Conservation (phyloP, 163 green algal genomes). For the Chlamydomonas reinhardtii region DNA sequence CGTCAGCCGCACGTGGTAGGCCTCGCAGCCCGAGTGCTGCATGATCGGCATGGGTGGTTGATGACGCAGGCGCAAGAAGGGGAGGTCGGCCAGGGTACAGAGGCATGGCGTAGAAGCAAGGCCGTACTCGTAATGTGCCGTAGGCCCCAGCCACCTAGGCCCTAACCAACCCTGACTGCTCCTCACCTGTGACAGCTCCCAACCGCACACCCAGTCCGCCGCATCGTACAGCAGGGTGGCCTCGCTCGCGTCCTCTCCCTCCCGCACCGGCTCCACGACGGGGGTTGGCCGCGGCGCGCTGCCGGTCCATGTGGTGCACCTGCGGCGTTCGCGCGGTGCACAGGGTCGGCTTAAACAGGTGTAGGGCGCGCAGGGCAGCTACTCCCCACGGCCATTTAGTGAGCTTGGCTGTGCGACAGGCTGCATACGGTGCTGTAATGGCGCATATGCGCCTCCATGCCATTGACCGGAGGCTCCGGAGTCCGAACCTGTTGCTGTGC, state of each 20-base stretch:
- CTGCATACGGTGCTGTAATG: too few relatives aligned
- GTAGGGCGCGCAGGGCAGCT: too few relatives aligned
- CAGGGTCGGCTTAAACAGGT: too few relatives aligned
- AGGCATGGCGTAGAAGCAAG: too few relatives aligned
- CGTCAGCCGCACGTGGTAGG: conserved; percentile 56
- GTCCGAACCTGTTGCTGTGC: conserved; percentile 66
- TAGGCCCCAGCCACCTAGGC: too few relatives aligned
- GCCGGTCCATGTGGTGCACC: conserved; percentile 9
- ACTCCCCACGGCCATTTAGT: too few relatives aligned
- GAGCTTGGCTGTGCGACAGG: too few relatives aligned
- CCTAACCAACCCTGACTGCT: too few relatives aligned
- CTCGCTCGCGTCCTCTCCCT: conserved; percentile 21
- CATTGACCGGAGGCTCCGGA: too few relatives aligned
- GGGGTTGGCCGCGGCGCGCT: conserved; percentile 37
- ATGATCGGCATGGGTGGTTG: too few relatives aligned
- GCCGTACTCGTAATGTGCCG: too few relatives aligned
- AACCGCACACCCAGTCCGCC: conserved; percentile 61
- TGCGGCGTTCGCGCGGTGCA: background rate
- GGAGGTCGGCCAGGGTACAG: too few relatives aligned
- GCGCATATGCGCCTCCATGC: background rate
- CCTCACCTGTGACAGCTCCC: conserved; percentile 45
- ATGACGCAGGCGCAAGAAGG: background rate
- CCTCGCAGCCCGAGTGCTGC: conserved; percentile 18
- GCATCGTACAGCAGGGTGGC: conserved; percentile 55
- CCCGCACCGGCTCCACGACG: conserved; percentile 35